phyloP scores from a whole-genome alignment of 2,329 filamentous ascomycete genomes.

The Diaporthe batatas region DNA sequence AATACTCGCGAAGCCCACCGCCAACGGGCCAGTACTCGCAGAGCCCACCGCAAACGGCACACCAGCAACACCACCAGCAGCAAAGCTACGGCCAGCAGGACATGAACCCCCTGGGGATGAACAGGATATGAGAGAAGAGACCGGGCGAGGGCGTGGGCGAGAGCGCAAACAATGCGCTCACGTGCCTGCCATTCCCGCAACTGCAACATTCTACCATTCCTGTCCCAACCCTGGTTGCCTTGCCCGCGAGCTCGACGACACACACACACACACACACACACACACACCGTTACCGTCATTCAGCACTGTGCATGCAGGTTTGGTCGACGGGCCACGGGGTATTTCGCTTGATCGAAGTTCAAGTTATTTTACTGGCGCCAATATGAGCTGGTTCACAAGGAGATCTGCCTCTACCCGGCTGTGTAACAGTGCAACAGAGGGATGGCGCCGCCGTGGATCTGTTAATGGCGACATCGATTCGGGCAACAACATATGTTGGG shows the following conservation, averaged over 20 bases:
- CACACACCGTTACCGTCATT: not conserved
- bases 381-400: not conserved
- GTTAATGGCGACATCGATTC: not conserved
- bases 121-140: constrained; percentile 59
- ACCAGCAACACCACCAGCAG: constrained; percentile 40
- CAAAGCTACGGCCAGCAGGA: constrained; percentile 48
- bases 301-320: constrained; percentile 3
- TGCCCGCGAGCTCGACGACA: not conserved
- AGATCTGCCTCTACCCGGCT: too few relatives aligned
- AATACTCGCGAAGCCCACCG: constrained; percentile 38
- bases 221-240: not conserved
- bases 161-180: constrained; percentile 35
- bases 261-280: not conserved
- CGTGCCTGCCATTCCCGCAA: constrained; percentile 27
- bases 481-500: not conserved
- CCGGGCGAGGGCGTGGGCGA: constrained; percentile 1
- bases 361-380: not conserved
- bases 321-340: not conserved
- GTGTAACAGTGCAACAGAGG: too few relatives aligned
- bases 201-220: constrained; percentile 1
- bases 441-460: not conserved
- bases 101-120: constrained; percentile 70
- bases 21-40: constrained; percentile 35
- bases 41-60: constrained; percentile 44
- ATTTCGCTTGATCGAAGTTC: not conserved